Conservation (phyloP, 495 filamentous ascomycete genomes). For the Friedmanniomyces endolithicus region DNA sequence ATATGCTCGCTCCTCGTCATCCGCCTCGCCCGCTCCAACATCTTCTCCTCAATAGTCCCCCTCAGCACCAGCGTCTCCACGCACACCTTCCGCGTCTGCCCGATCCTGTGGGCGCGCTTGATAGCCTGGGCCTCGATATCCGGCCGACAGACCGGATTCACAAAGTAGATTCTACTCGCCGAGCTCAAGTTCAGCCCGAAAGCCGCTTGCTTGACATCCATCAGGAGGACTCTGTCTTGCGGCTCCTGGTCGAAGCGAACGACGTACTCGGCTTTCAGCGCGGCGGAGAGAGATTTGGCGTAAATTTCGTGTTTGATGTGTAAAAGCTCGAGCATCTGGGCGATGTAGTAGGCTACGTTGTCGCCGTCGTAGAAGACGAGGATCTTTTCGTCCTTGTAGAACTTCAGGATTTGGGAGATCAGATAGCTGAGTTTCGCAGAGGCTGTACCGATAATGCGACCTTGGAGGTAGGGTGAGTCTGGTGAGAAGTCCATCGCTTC, state of each 20-base stretch:
- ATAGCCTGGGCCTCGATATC: slow-evolving; percentile 85
- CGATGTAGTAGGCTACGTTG: slow-evolving; percentile 57
- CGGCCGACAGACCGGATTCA: slow-evolving; percentile 78
- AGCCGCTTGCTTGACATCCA: slow-evolving; percentile 80
- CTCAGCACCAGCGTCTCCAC: slow-evolving; percentile 71
- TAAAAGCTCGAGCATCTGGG: slow-evolving; percentile 58
- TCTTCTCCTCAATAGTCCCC: slow-evolving; percentile 74
- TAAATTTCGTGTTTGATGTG: slow-evolving; percentile 49
- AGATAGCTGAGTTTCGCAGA: slow-evolving; percentile 85
- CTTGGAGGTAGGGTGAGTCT: slow-evolving; percentile 45
- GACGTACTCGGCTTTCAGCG: slow-evolving; percentile 57
- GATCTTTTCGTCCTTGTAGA: slow-evolving; percentile 67
- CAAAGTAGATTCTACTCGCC: slow-evolving; percentile 80
- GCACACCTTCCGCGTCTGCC: slow-evolving; percentile 64
- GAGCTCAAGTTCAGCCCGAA: slow-evolving; percentile 73
- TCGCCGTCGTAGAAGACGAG: slow-evolving; percentile 86
- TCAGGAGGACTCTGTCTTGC: slow-evolving; percentile 59
- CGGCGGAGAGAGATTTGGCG: slow-evolving; percentile 51
- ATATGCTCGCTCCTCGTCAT: slow-evolving; percentile 70
- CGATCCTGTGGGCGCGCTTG: slow-evolving; percentile 80
- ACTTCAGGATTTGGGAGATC: slow-evolving; percentile 51
- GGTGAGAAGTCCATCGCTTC: slow-evolving; percentile 2
- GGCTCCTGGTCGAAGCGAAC: slow-evolving; percentile 59
- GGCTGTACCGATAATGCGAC: slow-evolving; percentile 61
- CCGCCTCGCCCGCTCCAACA: slow-evolving; percentile 56